phyloP scores from a whole-genome alignment of 1,284 basidiomycete species.

The Naganishia sp. region DNA sequence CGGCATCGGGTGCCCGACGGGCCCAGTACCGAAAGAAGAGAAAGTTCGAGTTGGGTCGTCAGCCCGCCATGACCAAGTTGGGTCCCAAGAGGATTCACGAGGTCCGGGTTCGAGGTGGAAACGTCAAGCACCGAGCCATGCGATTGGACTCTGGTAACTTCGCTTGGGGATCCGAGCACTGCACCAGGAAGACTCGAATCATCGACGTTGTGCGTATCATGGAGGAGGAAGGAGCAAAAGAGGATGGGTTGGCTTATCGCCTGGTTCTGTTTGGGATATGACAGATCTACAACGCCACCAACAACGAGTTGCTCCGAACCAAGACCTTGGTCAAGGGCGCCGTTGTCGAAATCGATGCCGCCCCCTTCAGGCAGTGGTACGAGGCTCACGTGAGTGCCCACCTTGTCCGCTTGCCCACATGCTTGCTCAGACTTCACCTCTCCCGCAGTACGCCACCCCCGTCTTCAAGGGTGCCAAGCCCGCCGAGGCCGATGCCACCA shows the following conservation, averaged over 20 bases:
- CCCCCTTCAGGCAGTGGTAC: conserved; percentile 98
- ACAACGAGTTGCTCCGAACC: conserved; percentile 97
- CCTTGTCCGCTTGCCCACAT: neutral
- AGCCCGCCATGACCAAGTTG: conserved; percentile 91
- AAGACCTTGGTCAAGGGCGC: conserved; percentile 95
- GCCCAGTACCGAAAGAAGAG: conserved; percentile 93
- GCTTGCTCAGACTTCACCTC: conserved; percentile 22
- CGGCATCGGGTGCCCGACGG: conserved; percentile 86
- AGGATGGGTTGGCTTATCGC: conserved; percentile 20
- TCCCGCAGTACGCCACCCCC: conserved; percentile 78
- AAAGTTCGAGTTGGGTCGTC: conserved; percentile 97
- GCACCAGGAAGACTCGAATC: conserved; percentile 89
- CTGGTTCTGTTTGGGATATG: conserved; percentile 3
- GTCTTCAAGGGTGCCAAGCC: conserved; percentile 76
- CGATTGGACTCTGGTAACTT: conserved; percentile 94
- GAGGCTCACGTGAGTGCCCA: conserved; percentile 77
- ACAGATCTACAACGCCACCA: conserved; percentile 94
- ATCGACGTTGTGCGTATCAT: conserved; percentile 79
- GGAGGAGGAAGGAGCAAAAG: neutral
- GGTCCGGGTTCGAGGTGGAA: conserved; percentile 90
- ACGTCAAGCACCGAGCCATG: conserved; percentile 88
- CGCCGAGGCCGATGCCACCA: conserved; percentile 53
- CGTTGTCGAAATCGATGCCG: conserved; percentile 92
- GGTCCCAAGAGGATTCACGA: conserved; percentile 88
- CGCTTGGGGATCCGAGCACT: conserved; percentile 90